Evolutionary conservation across 192 early-diverging fungal genomes (phyloP).

Genomic region (Pilaira anomala): DNA sequence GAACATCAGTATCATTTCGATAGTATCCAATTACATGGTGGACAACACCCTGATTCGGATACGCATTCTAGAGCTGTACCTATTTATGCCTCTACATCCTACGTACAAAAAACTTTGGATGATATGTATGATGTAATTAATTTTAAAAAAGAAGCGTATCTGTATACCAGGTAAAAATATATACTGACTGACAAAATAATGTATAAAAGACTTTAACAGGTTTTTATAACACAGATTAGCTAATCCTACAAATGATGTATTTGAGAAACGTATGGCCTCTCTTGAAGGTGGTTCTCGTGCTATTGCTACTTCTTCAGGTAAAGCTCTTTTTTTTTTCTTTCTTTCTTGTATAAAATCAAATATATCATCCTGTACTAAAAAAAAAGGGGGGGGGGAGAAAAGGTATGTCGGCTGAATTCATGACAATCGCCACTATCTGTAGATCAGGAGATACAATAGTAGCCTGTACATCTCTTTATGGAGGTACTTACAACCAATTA

Average conservation of each 20-base stretch:
- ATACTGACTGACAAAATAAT: too few relatives aligned
- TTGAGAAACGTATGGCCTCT: slow-evolving; percentile 88
- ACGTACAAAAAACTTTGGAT: slow-evolving; percentile 71
- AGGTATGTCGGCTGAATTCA: slow-evolving; percentile 72
- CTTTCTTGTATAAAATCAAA: too few relatives aligned
- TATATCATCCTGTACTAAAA: too few relatives aligned
- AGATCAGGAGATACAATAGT: slow-evolving; percentile 87
- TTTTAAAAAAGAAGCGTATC: slow-evolving; percentile 67
- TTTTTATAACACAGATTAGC: slow-evolving; percentile 23
- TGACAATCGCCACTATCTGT: slow-evolving; percentile 73
- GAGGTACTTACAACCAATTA: slow-evolving; percentile 82
- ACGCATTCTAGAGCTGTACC: slow-evolving; percentile 84
- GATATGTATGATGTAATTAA: slow-evolving; percentile 81
- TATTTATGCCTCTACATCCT: slow-evolving; percentile 87
- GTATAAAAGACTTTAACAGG: too few relatives aligned
- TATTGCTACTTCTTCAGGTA: slow-evolving; percentile 47
- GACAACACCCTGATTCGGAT: slow-evolving; percentile 53
- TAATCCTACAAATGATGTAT: slow-evolving; percentile 85
- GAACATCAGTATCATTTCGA: slow-evolving; percentile 62
- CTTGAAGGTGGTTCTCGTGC: slow-evolving; percentile 81
- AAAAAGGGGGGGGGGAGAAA: slow-evolving; percentile 45
- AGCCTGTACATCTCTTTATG: slow-evolving; percentile 72
- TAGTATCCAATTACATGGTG: slow-evolving; percentile 89
- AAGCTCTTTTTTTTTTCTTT: background rate
- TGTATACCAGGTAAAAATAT: slow-evolving; percentile 83